Percentiles rank a stretch among this genome's conserved stretches.
Conservation (phyloP, 2,329 filamentous ascomycete genomes). For the Aspergillus novofumigatus region DNA sequence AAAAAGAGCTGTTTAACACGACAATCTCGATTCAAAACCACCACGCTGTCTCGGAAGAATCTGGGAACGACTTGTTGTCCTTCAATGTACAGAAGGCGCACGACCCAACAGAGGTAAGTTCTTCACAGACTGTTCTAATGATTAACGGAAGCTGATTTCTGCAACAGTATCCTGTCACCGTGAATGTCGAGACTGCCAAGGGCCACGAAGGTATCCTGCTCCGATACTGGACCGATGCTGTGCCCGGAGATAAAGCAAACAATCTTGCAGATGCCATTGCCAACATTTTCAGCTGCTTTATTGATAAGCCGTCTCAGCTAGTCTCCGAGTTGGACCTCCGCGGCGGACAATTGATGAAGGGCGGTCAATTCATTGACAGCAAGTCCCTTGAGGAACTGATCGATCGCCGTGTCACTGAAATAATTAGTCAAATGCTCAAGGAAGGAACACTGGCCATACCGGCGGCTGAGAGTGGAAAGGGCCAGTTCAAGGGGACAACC, state of each 20-base stretch:
- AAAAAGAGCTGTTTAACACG: conserved; percentile 40
- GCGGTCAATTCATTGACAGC: conserved; percentile 16
- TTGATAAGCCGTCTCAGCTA: conserved; percentile 23
- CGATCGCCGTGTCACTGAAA: conserved; percentile 32
- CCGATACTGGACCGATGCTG: conserved; percentile 37
- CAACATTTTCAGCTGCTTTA: conserved; percentile 29
- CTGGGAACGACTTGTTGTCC: conserved; percentile 22
- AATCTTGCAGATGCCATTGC: conserved; percentile 28
- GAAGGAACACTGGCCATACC: conserved; percentile 24
- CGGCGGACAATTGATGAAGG: background rate
- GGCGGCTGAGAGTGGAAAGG: conserved; percentile 9
- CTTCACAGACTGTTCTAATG: background rate
- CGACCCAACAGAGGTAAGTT: conserved; percentile 37
- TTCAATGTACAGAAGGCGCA: conserved; percentile 31
- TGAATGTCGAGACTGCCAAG: conserved; percentile 37
- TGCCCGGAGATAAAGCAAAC: conserved; percentile 34
- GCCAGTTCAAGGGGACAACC: background rate
- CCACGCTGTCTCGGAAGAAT: conserved; percentile 20
- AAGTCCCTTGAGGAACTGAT: conserved; percentile 28
- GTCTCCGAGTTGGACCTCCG: conserved; percentile 21
- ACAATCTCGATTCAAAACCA: conserved; percentile 40
- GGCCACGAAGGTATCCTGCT: conserved; percentile 34
- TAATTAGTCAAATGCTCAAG: conserved; percentile 31
- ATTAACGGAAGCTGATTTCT: conserved; percentile 5
- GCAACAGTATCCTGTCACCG: conserved; percentile 35